A percentile compares a stretch with the other conserved stretches of the same genome.
These are phyloP conservation scores for Fusarium sp. DNA, from an alignment of 2,329 filamentous ascomycete genomes.

Conservation along the genomic window DNA sequence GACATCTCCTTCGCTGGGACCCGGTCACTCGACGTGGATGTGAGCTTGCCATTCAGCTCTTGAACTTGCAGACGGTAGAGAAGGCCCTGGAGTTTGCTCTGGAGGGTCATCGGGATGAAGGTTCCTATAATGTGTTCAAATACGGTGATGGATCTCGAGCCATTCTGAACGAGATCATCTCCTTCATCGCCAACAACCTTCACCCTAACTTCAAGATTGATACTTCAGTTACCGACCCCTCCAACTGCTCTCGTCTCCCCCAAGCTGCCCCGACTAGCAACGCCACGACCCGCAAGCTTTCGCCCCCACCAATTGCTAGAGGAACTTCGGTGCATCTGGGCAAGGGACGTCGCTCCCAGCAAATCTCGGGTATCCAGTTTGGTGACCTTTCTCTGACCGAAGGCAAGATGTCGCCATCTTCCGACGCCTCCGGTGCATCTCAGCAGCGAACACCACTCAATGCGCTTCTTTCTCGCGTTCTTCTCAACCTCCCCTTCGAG, in stretches of 20 bases:
- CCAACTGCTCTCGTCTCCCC: conserved; percentile 56
- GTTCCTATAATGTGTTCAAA: conserved; percentile 59
- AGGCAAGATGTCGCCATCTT: conserved; percentile 40
- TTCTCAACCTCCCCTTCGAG: conserved; percentile 76
- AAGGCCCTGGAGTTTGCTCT: conserved; percentile 69
- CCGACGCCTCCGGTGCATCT: conserved; percentile 48
- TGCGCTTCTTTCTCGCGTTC: conserved; percentile 70
- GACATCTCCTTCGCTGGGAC: conserved; percentile 66
- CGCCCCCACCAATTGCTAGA: conserved; percentile 49
- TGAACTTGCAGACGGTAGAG: conserved; percentile 73
- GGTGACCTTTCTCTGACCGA: conserved; percentile 68
- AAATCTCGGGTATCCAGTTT: conserved; percentile 74
- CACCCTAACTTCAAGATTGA: conserved; percentile 71
- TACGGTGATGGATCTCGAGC: conserved; percentile 64
- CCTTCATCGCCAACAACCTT: conserved; percentile 70
- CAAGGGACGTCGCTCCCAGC: conserved; percentile 57
- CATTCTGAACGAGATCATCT: conserved; percentile 66
- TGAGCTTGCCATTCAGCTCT: conserved; percentile 66
- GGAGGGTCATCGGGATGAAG: conserved; percentile 50
- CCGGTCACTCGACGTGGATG: conserved; percentile 68
- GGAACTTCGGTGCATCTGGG: conserved; percentile 53
- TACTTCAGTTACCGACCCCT: conserved; percentile 51
- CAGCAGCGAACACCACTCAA: conserved; percentile 52
- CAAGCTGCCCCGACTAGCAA: conserved; percentile 27
- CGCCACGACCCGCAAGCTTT: conserved; percentile 17